Evolutionary conservation across 176 grass and related monocot species (phyloP), one percentile per base, ranked within the genome.

Genomic region (Canna indica): DNA sequence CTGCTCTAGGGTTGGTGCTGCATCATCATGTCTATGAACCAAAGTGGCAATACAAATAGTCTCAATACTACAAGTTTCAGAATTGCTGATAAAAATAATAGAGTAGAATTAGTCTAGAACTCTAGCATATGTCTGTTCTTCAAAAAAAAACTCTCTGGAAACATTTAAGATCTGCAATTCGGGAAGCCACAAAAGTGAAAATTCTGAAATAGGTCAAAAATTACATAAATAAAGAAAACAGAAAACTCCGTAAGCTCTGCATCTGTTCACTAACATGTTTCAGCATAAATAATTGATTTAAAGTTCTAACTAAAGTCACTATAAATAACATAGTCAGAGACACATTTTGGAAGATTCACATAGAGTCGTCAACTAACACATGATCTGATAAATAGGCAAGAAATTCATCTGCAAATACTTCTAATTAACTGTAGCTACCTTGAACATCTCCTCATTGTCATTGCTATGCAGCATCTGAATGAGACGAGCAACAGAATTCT

Each of bases 381-480:
- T 38, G 9, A 36, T 65, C 13, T 65, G 16, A 36, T 11, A 39
- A 39, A 24, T 0, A 39, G 5, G 26, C 63, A 66, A 66, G 7
- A 39, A 39, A n/a, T 41, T 33, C 33, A 38, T 38, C 63, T 39
- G 35, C 17, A 39, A 66, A n/a, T 38, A 26, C 15, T 65, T 60
- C 13, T 33, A 17, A 62, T 1, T 16, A 24, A 66, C 24, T 66
- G 38, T 66, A 66, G 32, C 52, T 85, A 97, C 94, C 89, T 97
- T 93, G 73, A 97, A 48, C 94, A 97, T 92, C 79, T 97, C 94
- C 27, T 93, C 89, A 67, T 77, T 77, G 74, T 97, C 84, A 85
- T 97, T 86, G 79, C 85, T 90, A 61, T 90, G 73, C 82, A 97
- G 72, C 86, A 92, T 93, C 80, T 92, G 89, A 83, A 97, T 93